These are phyloP conservation scores for Golovinomyces cichoracearum DNA, from an alignment of 2,329 filamentous ascomycete genomes.

Conservation along the genomic window DNA sequence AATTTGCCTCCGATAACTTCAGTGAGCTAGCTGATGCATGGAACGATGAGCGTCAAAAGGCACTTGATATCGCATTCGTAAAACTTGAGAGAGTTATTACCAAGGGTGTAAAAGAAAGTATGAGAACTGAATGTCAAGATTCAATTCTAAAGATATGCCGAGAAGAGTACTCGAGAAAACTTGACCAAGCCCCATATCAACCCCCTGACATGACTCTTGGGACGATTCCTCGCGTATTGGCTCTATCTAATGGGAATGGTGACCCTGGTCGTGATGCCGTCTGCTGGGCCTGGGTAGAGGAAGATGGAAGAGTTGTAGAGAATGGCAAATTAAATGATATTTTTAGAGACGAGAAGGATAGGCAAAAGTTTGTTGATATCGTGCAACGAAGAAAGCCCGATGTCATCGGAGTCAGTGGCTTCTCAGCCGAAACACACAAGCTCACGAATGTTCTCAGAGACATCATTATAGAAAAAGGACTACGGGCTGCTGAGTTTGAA, in stretches of 20 bases:
- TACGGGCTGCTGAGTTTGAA: constrained; percentile 50
- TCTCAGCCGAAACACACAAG: constrained; percentile 62
- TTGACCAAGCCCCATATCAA: constrained; percentile 91
- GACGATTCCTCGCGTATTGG: constrained; percentile 63
- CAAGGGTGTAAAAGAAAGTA: constrained; percentile 80
- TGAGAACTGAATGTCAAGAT: constrained; percentile 83
- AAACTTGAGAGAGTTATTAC: constrained; percentile 66
- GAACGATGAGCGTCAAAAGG: constrained; percentile 68
- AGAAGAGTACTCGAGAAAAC: constrained; percentile 64
- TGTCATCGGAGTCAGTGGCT: constrained; percentile 71
- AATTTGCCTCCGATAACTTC: constrained; percentile 85
- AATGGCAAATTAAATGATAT: constrained; percentile 70
- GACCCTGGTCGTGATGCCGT: constrained; percentile 50
- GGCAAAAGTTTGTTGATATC: constrained; percentile 47
- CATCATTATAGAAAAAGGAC: constrained; percentile 48
- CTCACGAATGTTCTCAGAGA: constrained; percentile 59
- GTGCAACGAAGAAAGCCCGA: constrained; percentile 62
- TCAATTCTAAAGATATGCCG: constrained; percentile 69
- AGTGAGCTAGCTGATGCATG: constrained; percentile 86
- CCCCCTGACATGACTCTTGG: constrained; percentile 78
- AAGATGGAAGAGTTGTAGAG: constrained; percentile 70
- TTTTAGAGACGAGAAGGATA: constrained; percentile 39
- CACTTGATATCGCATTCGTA: constrained; percentile 53
- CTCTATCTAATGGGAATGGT: constrained; percentile 65
- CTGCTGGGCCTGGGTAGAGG: constrained; percentile 78